phyloP scores from a whole-genome alignment of 257 asterid genomes.

The Eustoma russellianum region DNA sequence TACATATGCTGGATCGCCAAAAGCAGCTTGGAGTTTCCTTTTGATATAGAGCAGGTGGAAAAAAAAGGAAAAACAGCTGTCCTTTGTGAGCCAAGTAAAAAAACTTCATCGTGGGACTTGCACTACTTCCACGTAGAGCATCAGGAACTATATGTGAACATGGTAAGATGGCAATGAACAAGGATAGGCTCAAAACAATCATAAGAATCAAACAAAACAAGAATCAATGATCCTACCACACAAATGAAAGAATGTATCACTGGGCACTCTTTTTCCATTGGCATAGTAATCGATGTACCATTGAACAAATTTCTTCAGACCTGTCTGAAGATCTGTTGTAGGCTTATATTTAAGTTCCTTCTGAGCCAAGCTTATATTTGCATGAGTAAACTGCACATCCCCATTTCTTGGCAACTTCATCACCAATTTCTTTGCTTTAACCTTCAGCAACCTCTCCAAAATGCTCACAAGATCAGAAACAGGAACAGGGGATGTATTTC shows the following conservation, averaged over 20 bases:
- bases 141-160: constrained; percentile 30
- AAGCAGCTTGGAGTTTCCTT: constrained; percentile 19
- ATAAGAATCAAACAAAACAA: constrained; percentile 61
- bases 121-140: constrained; percentile 19
- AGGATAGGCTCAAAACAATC: constrained; percentile 51
- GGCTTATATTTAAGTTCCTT: constrained; percentile 76
- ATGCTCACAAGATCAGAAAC: constrained; percentile 83
- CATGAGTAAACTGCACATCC: constrained; percentile 73
- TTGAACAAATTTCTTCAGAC: constrained; percentile 79
- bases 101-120: constrained; percentile 23
- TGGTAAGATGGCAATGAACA: constrained; percentile 28
- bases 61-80: constrained; percentile 10
- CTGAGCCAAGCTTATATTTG: constrained; percentile 65
- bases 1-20: constrained; percentile 34
- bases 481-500: constrained; percentile 80
- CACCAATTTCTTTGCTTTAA: constrained; percentile 59
- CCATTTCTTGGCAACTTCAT: constrained; percentile 81
- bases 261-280: constrained; percentile 68
- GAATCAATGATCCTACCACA: constrained; percentile 58
- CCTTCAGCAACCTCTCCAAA: constrained; percentile 65
- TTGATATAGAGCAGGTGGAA: constrained; percentile 20
- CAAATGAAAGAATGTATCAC: constrained; percentile 43
- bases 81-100: constrained; percentile 11
- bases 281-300: constrained; percentile 86
- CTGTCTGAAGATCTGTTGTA: constrained; percentile 65